A percentile compares a stretch with the other conserved stretches of the same genome.
These are phyloP conservation scores for Hansenula anomala DNA, from an alignment of 1,139 yeast species.

Conservation along the genomic window DNA sequence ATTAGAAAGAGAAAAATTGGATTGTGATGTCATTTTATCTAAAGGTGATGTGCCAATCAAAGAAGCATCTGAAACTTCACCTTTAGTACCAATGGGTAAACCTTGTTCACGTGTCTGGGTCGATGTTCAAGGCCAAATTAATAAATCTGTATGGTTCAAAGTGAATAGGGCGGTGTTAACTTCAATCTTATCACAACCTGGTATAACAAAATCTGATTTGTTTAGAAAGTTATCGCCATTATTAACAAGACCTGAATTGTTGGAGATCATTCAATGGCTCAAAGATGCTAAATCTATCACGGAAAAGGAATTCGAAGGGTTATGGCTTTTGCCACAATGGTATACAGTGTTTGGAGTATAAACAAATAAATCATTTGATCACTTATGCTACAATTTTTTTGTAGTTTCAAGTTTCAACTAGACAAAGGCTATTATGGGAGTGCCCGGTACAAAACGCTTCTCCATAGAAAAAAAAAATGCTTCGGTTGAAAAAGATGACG, in stretches of 20 bases:
- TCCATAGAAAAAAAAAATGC: background rate
- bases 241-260: conserved; percentile 45
- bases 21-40: conserved; percentile 52
- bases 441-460: no score
- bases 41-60: conserved; percentile 10
- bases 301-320: conserved; percentile 40
- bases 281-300: conserved; percentile 35
- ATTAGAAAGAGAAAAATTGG: conserved; percentile 55
- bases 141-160: conserved; percentile 54
- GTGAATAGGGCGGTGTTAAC: conserved; percentile 44
- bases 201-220: conserved; percentile 38
- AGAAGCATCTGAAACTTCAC: conserved; percentile 7
- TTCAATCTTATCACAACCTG: conserved; percentile 63
- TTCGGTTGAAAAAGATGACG: no score
- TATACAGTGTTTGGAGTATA: conserved; percentile 25
- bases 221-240: conserved; percentile 35
- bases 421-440: no score
- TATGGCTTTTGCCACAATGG: conserved; percentile 51
- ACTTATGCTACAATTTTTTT: background rate
- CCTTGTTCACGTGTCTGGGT: conserved; percentile 75
- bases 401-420: no score
- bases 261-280: conserved; percentile 55
- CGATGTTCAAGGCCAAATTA: conserved; percentile 57
- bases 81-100: conserved; percentile 46
- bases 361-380: background rate